Evolutionary conservation across 805 yeast species (phyloP).

Genomic region (Nakazawaea holstii): DNA sequence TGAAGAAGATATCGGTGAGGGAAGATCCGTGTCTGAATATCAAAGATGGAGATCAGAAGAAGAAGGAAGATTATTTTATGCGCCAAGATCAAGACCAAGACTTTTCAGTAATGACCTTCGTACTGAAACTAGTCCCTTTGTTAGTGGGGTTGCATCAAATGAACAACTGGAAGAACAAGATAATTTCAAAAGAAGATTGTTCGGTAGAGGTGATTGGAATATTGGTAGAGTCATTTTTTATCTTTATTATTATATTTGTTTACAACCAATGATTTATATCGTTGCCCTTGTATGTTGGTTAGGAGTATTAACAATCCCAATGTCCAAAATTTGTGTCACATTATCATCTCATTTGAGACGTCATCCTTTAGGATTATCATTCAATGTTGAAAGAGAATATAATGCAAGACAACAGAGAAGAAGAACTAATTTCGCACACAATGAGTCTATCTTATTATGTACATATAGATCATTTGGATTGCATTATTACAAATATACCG

Average conservation of each 20-base stretch:
- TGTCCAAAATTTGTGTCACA: slow-evolving; percentile 73
- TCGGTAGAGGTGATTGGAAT: slow-evolving; percentile 93
- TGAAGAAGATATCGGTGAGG: slow-evolving; percentile 84
- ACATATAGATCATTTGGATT: slow-evolving; percentile 89
- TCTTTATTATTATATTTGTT: slow-evolving; percentile 56
- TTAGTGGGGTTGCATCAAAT: not conserved
- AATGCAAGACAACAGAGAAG: slow-evolving; percentile 27
- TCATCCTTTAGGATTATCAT: slow-evolving; percentile 86
- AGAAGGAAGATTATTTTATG: slow-evolving; percentile 75
- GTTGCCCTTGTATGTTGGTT: slow-evolving; percentile 71
- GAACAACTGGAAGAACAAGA: slow-evolving; percentile 21
- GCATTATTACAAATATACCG: slow-evolving; percentile 93
- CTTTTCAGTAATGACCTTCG: not conserved
- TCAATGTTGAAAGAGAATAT: slow-evolving; percentile 53
- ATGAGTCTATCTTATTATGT: slow-evolving; percentile 68
- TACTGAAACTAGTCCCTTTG: not conserved
- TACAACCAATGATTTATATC: slow-evolving; percentile 60
- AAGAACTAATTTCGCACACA: slow-evolving; percentile 18
- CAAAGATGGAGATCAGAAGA: slow-evolving; percentile 82
- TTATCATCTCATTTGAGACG: slow-evolving; percentile 74
- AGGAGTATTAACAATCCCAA: slow-evolving; percentile 84
- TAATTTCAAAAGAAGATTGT: slow-evolving; percentile 42
- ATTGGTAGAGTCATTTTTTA: slow-evolving; percentile 77
- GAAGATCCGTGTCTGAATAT: slow-evolving; percentile 79
- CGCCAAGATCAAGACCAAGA: slow-evolving; percentile 39